These are phyloP conservation scores for Alopecurus myosuroides DNA, from an alignment of 176 grass and related monocot species.

Conservation along the genomic window DNA sequence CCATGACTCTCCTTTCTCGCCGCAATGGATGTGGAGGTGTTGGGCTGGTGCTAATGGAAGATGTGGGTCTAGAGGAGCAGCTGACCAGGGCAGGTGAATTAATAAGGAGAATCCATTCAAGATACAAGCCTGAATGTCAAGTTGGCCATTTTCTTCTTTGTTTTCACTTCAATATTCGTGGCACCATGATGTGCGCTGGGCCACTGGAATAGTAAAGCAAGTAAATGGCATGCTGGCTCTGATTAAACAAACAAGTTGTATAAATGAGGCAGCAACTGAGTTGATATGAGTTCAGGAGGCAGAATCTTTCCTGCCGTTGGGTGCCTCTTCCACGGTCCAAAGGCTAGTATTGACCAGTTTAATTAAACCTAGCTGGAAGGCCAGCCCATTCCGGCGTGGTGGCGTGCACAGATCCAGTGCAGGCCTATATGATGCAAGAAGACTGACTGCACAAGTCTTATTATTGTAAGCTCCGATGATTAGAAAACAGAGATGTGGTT, in stretches of 20 bases:
- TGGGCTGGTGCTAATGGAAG: neutral
- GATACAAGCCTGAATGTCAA: too few species aligned
- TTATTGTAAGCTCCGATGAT: neutral
- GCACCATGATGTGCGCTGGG: too few species aligned
- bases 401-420: neutral
- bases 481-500: neutral
- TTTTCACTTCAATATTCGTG: too few species aligned
- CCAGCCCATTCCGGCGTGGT: neutral
- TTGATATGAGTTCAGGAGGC: too few species aligned
- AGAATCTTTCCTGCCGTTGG: neutral
- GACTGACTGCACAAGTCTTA: neutral
- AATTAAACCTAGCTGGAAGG: neutral
- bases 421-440: neutral
- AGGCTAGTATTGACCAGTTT: neutral
- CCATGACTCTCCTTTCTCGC: conserved; percentile 11
- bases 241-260: too few species aligned
- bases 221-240: too few species aligned
- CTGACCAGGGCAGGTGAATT: neutral
- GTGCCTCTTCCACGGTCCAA: neutral
- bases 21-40: neutral
- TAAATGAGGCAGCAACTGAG: too few species aligned
- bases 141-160: too few species aligned
- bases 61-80: neutral
- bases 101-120: neutral
- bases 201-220: too few species aligned